These are phyloP conservation scores for Debaryomycetaceae sp. DNA, from an alignment of 1,139 yeast species.

Conservation along the genomic window DNA sequence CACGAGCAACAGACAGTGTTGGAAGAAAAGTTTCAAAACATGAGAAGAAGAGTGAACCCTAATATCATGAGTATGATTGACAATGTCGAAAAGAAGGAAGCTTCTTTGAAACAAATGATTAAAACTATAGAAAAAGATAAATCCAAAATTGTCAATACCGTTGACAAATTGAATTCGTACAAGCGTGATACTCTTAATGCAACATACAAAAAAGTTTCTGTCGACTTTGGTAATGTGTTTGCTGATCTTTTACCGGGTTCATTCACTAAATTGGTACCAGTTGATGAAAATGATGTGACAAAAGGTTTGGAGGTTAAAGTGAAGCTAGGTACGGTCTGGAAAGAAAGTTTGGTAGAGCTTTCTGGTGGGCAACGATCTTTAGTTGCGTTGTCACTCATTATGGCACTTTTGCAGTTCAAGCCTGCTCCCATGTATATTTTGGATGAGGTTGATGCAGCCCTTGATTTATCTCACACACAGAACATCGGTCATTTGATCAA, in stretches of 20 bases:
- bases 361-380: conserved; percentile 97
- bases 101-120: conserved; percentile 74
- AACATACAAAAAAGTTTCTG: conserved; percentile 83
- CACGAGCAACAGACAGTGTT: conserved; percentile 56
- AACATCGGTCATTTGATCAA: conserved; percentile 95
- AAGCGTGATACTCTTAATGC: conserved; percentile 78
- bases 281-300: conserved; percentile 76
- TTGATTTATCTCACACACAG: conserved; percentile 95
- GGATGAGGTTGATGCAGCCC: conserved; percentile 98
- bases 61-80: conserved; percentile 94
- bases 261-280: conserved; percentile 83
- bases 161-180: conserved; percentile 80
- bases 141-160: conserved; percentile 83
- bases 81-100: conserved; percentile 86
- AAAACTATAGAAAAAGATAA: conserved; percentile 88
- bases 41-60: conserved; percentile 81
- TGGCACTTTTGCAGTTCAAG: conserved; percentile 88
- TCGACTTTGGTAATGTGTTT: conserved; percentile 90
- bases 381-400: conserved; percentile 83
- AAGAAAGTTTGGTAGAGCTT: conserved; percentile 88
- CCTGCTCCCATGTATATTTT: conserved; percentile 98
- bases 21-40: conserved; percentile 61
- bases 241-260: conserved; percentile 87
- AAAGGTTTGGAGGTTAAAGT: conserved; percentile 92
- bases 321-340: conserved; percentile 90